These are phyloP conservation scores for Penicillium diatomitis DNA, from an alignment of 495 filamentous ascomycete genomes.

Conservation along the genomic window DNA sequence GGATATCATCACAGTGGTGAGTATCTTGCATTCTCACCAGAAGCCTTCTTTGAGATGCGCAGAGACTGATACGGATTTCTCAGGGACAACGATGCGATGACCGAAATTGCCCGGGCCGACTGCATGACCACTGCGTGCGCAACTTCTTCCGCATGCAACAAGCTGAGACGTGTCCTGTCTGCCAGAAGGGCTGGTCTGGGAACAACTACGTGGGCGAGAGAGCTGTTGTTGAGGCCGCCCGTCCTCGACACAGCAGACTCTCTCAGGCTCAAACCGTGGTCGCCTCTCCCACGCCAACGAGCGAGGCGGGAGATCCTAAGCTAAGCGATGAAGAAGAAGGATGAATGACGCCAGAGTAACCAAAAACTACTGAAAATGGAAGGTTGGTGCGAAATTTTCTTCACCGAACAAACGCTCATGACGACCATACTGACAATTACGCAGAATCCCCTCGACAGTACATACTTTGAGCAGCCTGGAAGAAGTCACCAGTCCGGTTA, in stretches of 20 bases:
- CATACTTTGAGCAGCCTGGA: too few species aligned
- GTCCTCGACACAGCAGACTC: slow-evolving; percentile 19
- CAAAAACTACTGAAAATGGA: too few species aligned
- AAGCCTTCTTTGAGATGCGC: too few species aligned
- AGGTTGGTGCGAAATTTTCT: too few species aligned
- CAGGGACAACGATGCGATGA: slow-evolving; percentile 73
- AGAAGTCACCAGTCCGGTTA: too few species aligned
- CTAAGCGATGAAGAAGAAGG: slow-evolving; percentile 9
- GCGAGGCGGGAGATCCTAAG: not conserved
- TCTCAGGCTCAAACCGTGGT: slow-evolving; percentile 6
- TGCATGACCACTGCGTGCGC: slow-evolving; percentile 70
- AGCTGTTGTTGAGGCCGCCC: slow-evolving; percentile 40
- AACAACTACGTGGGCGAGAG: slow-evolving; percentile 73
- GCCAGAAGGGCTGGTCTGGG: slow-evolving; percentile 63
- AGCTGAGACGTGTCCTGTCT: slow-evolving; percentile 62
- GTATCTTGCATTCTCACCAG: slow-evolving; percentile 4
- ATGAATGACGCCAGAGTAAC: not conserved
- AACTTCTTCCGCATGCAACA: slow-evolving; percentile 61
- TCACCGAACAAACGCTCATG: too few species aligned
- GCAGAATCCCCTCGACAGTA: too few species aligned
- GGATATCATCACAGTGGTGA: slow-evolving; percentile 75
- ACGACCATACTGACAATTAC: too few species aligned
- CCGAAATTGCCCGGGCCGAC: slow-evolving; percentile 53
- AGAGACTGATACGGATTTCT: slow-evolving; percentile 1
- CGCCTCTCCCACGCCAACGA: slow-evolving; percentile 5